Conservation (phyloP, 345 rosid genomes). For the Cardamine resedifolia region DNA sequence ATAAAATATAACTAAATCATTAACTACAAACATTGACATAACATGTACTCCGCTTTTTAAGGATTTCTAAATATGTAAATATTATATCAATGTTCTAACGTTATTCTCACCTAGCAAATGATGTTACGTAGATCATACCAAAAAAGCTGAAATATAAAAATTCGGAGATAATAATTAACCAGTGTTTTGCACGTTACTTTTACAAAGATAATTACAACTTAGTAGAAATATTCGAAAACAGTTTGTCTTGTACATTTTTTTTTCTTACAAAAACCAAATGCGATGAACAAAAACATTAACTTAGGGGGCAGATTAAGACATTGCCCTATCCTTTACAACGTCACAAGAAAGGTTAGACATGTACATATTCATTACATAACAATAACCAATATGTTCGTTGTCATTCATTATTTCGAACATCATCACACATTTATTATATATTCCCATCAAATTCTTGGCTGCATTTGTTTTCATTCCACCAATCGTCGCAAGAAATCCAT, state of each 20-base stretch:
- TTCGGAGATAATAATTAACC: neutral
- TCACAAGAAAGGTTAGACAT: conserved; percentile 27
- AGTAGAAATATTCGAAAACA: too few relatives aligned
- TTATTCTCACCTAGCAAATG: neutral
- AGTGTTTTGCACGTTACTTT: neutral
- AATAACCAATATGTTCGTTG: neutral
- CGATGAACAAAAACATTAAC: conserved; percentile 27
- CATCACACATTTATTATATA: neutral
- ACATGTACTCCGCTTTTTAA: neutral
- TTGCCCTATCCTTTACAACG: conserved; percentile 28
- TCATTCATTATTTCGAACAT: conserved; percentile 13
- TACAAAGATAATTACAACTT: conserved; percentile 12
- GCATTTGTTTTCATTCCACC: conserved; percentile 54
- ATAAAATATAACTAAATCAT: neutral
- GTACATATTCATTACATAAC: neutral
- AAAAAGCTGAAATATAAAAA: neutral
- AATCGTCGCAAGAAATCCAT: conserved; percentile 61
- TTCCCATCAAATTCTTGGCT: conserved; percentile 32
- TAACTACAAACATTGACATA: neutral
- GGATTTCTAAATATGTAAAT: neutral
- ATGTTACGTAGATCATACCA: neutral
- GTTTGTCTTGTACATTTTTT: too few relatives aligned
- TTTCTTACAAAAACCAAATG: conserved; percentile 33
- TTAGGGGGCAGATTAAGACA: conserved; percentile 8
- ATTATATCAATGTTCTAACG: neutral